phyloP scores from a whole-genome alignment of 2,329 filamentous ascomycete species.

The Scolecobasidium constrictum region DNA sequence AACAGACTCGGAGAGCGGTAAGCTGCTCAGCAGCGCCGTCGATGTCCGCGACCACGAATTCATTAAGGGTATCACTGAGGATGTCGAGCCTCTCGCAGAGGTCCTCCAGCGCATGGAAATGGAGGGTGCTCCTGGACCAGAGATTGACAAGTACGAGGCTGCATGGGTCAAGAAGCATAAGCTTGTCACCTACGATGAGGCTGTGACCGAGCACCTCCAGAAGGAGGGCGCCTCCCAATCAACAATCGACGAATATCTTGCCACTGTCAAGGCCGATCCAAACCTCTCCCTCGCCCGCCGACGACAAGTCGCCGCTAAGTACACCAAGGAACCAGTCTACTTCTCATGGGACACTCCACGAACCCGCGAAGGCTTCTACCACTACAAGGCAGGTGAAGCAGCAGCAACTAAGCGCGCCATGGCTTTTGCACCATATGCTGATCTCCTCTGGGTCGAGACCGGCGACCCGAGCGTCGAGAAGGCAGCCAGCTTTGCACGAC shows the following conservation, averaged over 20 bases:
- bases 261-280: constrained; percentile 49
- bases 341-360: constrained; percentile 90
- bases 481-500: constrained; percentile 60
- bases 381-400: constrained; percentile 72
- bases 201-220: constrained; percentile 64
- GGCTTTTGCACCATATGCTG: constrained; percentile 82
- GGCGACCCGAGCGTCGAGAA: constrained; percentile 76
- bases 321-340: constrained; percentile 57
- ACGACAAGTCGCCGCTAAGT: constrained; percentile 57
- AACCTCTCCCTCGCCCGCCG: constrained; percentile 72
- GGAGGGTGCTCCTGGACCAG: constrained; percentile 60
- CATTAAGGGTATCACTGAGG: constrained; percentile 76
- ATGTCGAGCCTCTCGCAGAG: constrained; percentile 74
- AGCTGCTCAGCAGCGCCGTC: constrained; percentile 78
- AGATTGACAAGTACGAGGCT: constrained; percentile 80
- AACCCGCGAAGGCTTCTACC: constrained; percentile 88
- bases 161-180: constrained; percentile 79
- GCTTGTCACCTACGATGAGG: constrained; percentile 86
- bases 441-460: constrained; percentile 95
- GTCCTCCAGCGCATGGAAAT: constrained; percentile 84
- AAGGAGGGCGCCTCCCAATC: constrained; percentile 51
- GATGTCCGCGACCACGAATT: constrained; percentile 95
- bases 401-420: constrained; percentile 90
- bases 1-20: constrained; percentile 91
- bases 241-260: constrained; percentile 58